These are phyloP conservation scores for Colletotrichum tanaceti DNA, from an alignment of 2,329 filamentous ascomycete species.

Conservation along the genomic window DNA sequence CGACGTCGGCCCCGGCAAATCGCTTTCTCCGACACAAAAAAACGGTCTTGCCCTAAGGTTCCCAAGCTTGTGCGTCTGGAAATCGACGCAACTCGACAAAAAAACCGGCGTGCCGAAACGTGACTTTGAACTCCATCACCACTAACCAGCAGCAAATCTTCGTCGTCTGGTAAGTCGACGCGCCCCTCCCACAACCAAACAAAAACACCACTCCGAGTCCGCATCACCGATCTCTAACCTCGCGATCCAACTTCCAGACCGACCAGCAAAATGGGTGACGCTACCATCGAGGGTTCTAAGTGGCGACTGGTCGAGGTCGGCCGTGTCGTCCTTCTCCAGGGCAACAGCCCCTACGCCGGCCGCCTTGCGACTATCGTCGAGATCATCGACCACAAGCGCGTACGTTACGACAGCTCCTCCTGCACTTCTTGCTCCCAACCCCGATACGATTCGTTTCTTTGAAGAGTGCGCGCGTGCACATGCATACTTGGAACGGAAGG, in stretches of 20 bases:
- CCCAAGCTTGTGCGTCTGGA: constrained; percentile 15
- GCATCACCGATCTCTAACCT: constrained; percentile 42
- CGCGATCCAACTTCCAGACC: constrained; percentile 56
- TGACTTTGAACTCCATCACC: constrained; percentile 27
- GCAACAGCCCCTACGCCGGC: constrained; percentile 80
- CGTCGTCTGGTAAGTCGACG: constrained; percentile 41
- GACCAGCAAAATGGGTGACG: constrained; percentile 81
- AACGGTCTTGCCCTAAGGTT: constrained; percentile 18
- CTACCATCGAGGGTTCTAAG: constrained; percentile 82
- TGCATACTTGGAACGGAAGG: not conserved
- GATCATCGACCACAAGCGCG: constrained; percentile 99
- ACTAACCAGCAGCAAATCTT: constrained; percentile 41
- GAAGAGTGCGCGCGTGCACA: constrained; percentile 1
- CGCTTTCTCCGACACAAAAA: constrained; percentile 3
- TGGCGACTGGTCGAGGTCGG: constrained; percentile 99
- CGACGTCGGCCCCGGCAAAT: constrained; percentile 28
- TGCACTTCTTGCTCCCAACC: constrained; percentile 6
- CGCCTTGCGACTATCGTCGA: constrained; percentile 95
- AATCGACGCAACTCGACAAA: constrained; percentile 20
- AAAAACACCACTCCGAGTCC: constrained; percentile 43
- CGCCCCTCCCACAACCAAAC: constrained; percentile 39
- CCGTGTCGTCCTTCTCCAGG: constrained; percentile 92
- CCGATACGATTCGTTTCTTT: constrained; percentile 10
- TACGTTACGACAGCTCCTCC: constrained; percentile 69
- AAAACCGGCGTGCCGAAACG: constrained; percentile 26